phyloP scores from a whole-genome alignment of 1,139 yeast genomes.

The Wickerhamomyces sp. region DNA sequence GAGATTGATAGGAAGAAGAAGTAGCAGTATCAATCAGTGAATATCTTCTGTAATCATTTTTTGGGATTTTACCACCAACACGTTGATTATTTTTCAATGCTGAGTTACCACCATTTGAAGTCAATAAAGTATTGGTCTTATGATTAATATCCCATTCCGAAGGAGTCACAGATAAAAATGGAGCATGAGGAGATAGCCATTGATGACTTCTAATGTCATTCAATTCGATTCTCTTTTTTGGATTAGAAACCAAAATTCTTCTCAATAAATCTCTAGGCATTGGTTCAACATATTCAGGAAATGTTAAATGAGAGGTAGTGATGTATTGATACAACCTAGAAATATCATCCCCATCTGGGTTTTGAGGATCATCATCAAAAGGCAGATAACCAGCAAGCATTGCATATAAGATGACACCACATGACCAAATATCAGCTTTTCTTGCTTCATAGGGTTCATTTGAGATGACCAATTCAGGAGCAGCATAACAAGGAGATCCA shows the following conservation, averaged over 20 bases:
- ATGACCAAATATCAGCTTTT: constrained; percentile 94
- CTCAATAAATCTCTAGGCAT: constrained; percentile 87
- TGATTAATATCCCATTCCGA: constrained; percentile 73
- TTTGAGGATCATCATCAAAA: constrained; percentile 94
- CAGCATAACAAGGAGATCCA: constrained; percentile 98
- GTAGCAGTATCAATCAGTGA: constrained; percentile 38
- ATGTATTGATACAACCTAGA: constrained; percentile 88
- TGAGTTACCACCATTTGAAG: neutral
- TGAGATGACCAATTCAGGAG: constrained; percentile 91
- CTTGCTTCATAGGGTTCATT: constrained; percentile 88
- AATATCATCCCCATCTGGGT: constrained; percentile 95
- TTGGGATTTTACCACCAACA: constrained; percentile 6
- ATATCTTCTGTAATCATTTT: constrained; percentile 32
- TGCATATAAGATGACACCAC: constrained; percentile 92
- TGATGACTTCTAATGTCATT: constrained; percentile 73
- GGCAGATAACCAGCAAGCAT: constrained; percentile 98
- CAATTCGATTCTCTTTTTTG: constrained; percentile 68
- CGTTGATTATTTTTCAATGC: constrained; percentile 3
- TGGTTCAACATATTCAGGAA: constrained; percentile 91
- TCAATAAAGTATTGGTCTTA: constrained; percentile 3
- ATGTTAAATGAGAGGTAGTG: constrained; percentile 84
- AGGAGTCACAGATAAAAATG: constrained; percentile 78
- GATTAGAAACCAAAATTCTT: constrained; percentile 80
- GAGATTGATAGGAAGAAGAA: constrained; percentile 9
- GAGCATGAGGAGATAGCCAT: constrained; percentile 81